Percentiles rank a stretch among this genome's conserved stretches.
phyloP scores from a whole-genome alignment of 192 early-diverging fungal species.

The Rhizophagus prolifer region DNA sequence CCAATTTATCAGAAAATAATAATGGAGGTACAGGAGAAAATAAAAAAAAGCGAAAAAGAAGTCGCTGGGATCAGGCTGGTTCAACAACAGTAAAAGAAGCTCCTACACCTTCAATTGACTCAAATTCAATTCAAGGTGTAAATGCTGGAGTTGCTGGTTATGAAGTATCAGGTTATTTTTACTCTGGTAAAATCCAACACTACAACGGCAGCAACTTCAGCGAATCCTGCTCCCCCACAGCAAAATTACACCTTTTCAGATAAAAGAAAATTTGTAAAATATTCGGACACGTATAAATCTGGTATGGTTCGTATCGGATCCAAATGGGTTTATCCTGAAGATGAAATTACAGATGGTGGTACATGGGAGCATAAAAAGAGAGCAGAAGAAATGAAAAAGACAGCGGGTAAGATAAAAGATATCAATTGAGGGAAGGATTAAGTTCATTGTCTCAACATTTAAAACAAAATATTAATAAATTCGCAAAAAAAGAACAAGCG shows the following conservation, averaged over 20 bases:
- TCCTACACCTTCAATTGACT: background rate
- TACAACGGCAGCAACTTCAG: background rate
- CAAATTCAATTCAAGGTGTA: background rate
- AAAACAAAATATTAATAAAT: background rate
- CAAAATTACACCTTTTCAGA: constrained; percentile 23
- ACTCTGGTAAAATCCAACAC: background rate
- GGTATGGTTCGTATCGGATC: constrained; percentile 33
- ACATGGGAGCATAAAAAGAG: constrained; percentile 37
- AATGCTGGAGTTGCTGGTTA: background rate
- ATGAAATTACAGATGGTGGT: constrained; percentile 35
- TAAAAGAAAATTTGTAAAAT: constrained; percentile 29
- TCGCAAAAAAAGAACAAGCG: constrained; percentile 26
- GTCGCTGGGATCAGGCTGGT: constrained; percentile 31
- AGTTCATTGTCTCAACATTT: too few relatives aligned
- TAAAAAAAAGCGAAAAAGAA: constrained; percentile 31
- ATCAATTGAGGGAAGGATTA: too few relatives aligned
- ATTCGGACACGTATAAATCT: constrained; percentile 34
- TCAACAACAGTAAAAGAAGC: background rate
- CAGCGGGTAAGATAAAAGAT: constrained; percentile 26
- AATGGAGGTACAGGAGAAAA: background rate
- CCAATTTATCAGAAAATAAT: background rate
- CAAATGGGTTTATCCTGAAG: constrained; percentile 38
- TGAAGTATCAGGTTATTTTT: too few relatives aligned
- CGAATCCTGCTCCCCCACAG: background rate
- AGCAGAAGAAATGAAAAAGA: constrained; percentile 35